Evolutionary conservation across 129 eudicot species (phyloP).

Genomic region (Calendula officinalis): DNA sequence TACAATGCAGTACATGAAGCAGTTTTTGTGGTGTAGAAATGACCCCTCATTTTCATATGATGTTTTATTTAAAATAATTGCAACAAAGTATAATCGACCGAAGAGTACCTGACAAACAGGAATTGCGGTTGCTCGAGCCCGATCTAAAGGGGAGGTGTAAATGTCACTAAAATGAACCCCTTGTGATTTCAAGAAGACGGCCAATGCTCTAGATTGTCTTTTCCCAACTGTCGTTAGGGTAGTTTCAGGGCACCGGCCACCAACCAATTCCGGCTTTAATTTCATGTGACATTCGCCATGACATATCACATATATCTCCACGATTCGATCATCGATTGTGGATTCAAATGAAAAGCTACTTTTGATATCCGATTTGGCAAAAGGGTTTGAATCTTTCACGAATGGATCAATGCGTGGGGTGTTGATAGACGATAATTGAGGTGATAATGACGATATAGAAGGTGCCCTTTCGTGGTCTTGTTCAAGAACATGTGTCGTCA

Average conservation of each 20-base stretch:
- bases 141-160: conserved; percentile 76
- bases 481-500: conserved; percentile 45
- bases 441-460: conserved; percentile 51
- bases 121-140: conserved; percentile 63
- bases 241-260: conserved; percentile 68
- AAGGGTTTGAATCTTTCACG: conserved; percentile 61
- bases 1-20: no score
- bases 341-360: conserved; percentile 34
- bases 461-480: conserved; percentile 82
- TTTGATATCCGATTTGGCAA: conserved; percentile 21
- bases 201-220: conserved; percentile 76
- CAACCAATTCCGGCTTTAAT: conserved; percentile 72
- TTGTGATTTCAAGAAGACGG: conserved; percentile 73
- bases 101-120: conserved; percentile 65
- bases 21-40: no score
- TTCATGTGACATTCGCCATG: conserved; percentile 82
- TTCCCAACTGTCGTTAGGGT: conserved; percentile 68
- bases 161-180: conserved; percentile 65
- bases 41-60: background rate
- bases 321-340: conserved; percentile 38
- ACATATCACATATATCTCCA: conserved; percentile 58
- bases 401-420: conserved; percentile 66
- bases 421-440: conserved; percentile 22
- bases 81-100: no score
- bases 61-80: background rate